These are phyloP conservation scores for Ramalina intermedia DNA, from an alignment of 495 filamentous ascomycete genomes.

Conservation along the genomic window DNA sequence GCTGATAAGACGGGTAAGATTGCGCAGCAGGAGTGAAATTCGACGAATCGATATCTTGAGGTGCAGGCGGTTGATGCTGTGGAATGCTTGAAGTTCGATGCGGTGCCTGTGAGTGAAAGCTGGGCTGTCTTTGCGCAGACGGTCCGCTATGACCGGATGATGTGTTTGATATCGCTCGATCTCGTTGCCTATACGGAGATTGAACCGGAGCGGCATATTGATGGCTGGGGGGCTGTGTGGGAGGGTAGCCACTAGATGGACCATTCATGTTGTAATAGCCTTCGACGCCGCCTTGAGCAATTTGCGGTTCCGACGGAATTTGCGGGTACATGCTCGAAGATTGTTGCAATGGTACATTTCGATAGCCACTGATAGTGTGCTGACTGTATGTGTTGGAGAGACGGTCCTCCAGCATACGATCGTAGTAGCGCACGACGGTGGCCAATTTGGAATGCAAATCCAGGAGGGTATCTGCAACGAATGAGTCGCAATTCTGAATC, in stretches of 20 bases:
- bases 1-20: slow-evolving; percentile 7
- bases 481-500: slow-evolving; percentile 15
- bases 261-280: slow-evolving; percentile 66
- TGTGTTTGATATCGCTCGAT: slow-evolving; percentile 13
- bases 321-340: slow-evolving; percentile 52
- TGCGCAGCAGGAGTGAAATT: slow-evolving; percentile 1
- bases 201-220: slow-evolving; percentile 12
- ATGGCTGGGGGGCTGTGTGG: slow-evolving; percentile 18
- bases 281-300: slow-evolving; percentile 44
- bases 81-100: slow-evolving; percentile 15
- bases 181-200: slow-evolving; percentile 15
- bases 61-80: slow-evolving; percentile 5
- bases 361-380: slow-evolving; percentile 39
- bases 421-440: slow-evolving; percentile 96
- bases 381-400: slow-evolving; percentile 85
- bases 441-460: slow-evolving; percentile 91
- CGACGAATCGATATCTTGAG: slow-evolving; percentile 3
- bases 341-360: slow-evolving; percentile 32
- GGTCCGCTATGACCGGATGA: slow-evolving; percentile 5
- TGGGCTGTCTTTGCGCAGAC: slow-evolving; percentile 13
- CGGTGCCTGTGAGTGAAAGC: slow-evolving; percentile 12
- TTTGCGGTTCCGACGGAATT: slow-evolving; percentile 37
- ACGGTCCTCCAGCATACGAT: slow-evolving; percentile 92
- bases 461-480: slow-evolving; percentile 58
- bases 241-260: slow-evolving; percentile 21